A percentile compares a stretch with the other conserved stretches of the same genome.
phyloP scores from a whole-genome alignment of 1,284 basidiomycete species.

The Apiotrichum montevideense region DNA sequence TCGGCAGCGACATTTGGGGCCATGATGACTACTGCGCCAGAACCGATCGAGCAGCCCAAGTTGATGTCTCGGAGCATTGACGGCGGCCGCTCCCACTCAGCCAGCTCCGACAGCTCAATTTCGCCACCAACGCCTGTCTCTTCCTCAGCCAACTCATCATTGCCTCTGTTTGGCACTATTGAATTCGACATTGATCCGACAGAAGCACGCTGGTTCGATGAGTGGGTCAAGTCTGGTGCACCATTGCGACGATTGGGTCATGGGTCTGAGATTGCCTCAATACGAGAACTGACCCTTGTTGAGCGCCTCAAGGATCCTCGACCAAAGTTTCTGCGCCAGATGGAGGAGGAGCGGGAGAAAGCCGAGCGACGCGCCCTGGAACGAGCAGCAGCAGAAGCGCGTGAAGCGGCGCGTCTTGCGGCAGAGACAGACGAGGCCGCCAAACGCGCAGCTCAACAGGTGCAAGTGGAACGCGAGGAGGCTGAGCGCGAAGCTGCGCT shows the following conservation, averaged over 20 bases:
- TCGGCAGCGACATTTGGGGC: conserved; percentile 3
- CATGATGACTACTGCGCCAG: not conserved
- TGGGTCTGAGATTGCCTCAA: conserved; percentile 11
- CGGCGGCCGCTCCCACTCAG: conserved; percentile 2
- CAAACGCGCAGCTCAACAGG: not conserved
- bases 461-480: not conserved
- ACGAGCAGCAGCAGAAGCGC: not conserved
- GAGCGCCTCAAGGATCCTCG: conserved; percentile 24
- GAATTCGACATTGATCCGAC: conserved; percentile 44
- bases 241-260: conserved; percentile 8
- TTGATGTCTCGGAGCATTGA: not conserved
- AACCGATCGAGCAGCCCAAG: not conserved
- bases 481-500: not conserved
- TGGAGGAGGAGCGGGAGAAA: conserved; percentile 17
- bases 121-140: conserved; percentile 24
- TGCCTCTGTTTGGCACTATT: conserved; percentile 38
- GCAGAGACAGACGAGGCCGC: not conserved
- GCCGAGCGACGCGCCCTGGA: not conserved
- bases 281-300: conserved; percentile 32
- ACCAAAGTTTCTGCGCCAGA: conserved; percentile 27
- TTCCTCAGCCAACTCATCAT: not conserved
- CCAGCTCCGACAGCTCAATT: conserved; percentile 11
- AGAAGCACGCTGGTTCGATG: conserved; percentile 37
- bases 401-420: not conserved
- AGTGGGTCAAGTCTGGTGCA: conserved; percentile 23